Conservation (phyloP, 306 rosid genomes). For the Abrus pulchellus region DNA sequence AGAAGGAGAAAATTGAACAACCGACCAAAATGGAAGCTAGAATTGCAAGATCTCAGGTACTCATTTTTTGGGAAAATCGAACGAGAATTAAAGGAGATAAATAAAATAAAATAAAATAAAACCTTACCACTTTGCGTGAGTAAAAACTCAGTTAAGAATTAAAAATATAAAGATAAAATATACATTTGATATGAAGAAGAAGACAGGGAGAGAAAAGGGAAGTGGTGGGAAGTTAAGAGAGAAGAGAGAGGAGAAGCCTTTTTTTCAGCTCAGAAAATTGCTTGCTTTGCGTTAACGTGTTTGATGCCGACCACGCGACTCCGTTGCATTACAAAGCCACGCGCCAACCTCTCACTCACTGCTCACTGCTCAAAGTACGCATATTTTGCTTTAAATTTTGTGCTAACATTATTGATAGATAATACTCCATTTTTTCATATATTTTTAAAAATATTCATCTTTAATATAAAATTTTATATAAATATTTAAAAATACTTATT, state of each 20-base stretch:
- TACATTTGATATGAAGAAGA: conserved; percentile 63
- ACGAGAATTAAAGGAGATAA: conserved; percentile 18
- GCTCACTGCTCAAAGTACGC: not conserved
- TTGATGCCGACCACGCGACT: conserved; percentile 46
- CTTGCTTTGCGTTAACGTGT: conserved; percentile 53
- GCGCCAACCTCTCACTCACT: conserved; percentile 38
- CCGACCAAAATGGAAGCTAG: conserved; percentile 28
- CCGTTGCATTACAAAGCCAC: not conserved
- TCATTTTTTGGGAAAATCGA: conserved; percentile 24
- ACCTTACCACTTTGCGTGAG: conserved; percentile 59
- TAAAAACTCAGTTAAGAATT: conserved; percentile 23
- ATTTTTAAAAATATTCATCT: too few species aligned
- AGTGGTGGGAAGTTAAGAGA: not conserved
- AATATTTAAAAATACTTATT: too few species aligned
- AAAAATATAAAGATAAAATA: conserved; percentile 50
- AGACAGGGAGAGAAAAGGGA: conserved; percentile 23
- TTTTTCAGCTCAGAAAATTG: conserved; percentile 48
- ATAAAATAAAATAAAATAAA: conserved; percentile 25
- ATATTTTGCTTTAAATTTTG: not conserved
- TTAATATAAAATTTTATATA: too few species aligned
- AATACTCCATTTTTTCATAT: too few species aligned
- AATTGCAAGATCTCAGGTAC: conserved; percentile 59
- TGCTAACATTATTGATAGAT: not conserved
- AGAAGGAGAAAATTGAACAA: conserved; percentile 23
- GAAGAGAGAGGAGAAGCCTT: conserved; percentile 30